Base-by-base conservation (phyloP, 257 asterid genomes). In the Rhazya stricta region DNA sequence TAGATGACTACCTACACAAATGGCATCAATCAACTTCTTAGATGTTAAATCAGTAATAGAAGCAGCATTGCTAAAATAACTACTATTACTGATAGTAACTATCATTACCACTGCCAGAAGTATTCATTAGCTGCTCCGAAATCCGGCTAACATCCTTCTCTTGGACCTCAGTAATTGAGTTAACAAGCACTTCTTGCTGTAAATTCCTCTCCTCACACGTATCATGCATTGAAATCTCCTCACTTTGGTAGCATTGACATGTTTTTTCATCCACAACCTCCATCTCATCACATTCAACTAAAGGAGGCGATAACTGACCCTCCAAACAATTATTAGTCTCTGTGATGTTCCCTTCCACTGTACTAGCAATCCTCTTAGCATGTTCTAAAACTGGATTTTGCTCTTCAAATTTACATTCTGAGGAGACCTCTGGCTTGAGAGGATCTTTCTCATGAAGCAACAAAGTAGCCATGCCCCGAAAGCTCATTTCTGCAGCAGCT, bases 361-460 rank as follows among this genome's bases (percentile, higher is more conserved):
- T 8, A 48, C 27, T 25, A 78, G 34, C 73, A 43, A 54, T 71
- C 37, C 57, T 39, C 68, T 72, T 76, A 37, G 39, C 11, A 54
- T 63, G 68, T 30, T 32, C 65, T 66, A 19, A 73, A 57, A 76
- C 67, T 60, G 80, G 58, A 75, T 63, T 63, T 29, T 71, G 75
- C 32, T 80, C 84, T 74, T 54, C 76, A 67, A 75, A 54, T 62
- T 76, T 73, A 80, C 74, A 42, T 6, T 58, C 45, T 30, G 57
- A 72, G 16, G 79, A 51, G 69, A 76, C 62, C 43, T 82, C 82
- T 69, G 67, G 32, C 74, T 74, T 82, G 42, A 67, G 80, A 50
- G 63, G 71, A 74, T 82, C 79, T 65, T 78, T 83, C 83, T 81
- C 83, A 76, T 11, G 21, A 71, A 70, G 71, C 39, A 76, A 73